Conservation (phyloP, 192 early-diverging fungal species). For the Umbelopsis vinacea region DNA sequence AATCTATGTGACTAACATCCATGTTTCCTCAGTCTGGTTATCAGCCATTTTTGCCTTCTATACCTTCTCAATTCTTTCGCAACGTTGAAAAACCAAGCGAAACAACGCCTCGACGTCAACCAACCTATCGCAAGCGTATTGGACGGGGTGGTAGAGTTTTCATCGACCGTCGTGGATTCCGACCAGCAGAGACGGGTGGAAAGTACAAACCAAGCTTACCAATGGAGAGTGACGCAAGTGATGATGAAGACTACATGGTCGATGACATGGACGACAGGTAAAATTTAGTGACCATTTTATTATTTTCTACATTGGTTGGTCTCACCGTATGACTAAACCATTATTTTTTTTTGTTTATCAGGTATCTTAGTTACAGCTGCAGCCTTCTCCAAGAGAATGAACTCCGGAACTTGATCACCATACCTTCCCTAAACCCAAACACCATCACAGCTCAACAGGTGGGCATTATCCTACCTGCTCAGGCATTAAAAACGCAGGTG, state of each 20-base stretch:
- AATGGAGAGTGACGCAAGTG: slow-evolving; percentile 47
- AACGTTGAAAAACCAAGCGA: slow-evolving; percentile 16
- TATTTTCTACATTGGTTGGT: background rate
- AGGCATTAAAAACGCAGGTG: background rate
- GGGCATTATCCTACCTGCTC: slow-evolving; percentile 16
- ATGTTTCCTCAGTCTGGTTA: slow-evolving; percentile 45
- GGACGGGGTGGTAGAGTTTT: slow-evolving; percentile 81
- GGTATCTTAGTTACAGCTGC: slow-evolving; percentile 46
- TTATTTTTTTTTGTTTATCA: slow-evolving; percentile 14
- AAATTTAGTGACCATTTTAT: background rate
- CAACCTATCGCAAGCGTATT: slow-evolving; percentile 60
- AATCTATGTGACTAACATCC: background rate
- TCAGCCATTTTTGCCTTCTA: slow-evolving; percentile 47
- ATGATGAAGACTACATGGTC: slow-evolving; percentile 46
- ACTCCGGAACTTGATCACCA: slow-evolving; percentile 51
- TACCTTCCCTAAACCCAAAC: slow-evolving; percentile 32
- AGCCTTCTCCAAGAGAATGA: slow-evolving; percentile 49
- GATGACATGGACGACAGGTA: slow-evolving; percentile 50
- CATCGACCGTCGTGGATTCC: slow-evolving; percentile 64
- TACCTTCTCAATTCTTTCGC: slow-evolving; percentile 44
- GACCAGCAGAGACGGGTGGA: slow-evolving; percentile 17
- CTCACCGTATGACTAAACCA: background rate
- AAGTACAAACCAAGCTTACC: slow-evolving; percentile 30
- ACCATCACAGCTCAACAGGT: slow-evolving; percentile 20
- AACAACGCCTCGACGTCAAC: slow-evolving; percentile 27